A percentile compares a stretch with the other conserved stretches of the same genome.
These are phyloP conservation scores for Pythium pectinolyticum DNA, from an alignment of 352 stramenopile genomes.

Conservation along the genomic window DNA sequence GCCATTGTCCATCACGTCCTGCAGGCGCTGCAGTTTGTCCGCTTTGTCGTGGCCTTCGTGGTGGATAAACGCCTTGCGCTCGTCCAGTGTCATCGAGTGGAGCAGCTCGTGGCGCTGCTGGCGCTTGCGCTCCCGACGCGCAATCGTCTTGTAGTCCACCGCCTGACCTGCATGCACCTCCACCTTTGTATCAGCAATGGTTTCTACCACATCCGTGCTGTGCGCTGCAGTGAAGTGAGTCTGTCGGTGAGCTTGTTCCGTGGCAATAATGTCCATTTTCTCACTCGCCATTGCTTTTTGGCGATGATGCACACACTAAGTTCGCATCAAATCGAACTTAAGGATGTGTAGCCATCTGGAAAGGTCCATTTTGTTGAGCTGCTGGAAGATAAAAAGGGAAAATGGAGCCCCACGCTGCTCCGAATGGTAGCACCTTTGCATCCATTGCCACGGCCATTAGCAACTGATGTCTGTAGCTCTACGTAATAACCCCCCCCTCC, in stretches of 20 bases:
- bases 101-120: constrained; percentile 54
- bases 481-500: no score
- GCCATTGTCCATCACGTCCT: constrained; percentile 24
- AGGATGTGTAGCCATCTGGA: constrained; percentile 8
- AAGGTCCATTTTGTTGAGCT: no score
- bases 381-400: no score
- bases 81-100: constrained; percentile 61
- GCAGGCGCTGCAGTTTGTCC: constrained; percentile 33
- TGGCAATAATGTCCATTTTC: not conserved
- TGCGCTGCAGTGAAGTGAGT: no score
- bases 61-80: constrained; percentile 48
- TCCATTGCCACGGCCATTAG: not conserved
- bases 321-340: constrained; percentile 14
- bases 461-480: no score
- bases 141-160: constrained; percentile 23
- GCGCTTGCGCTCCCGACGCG: constrained; percentile 41
- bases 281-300: constrained; percentile 11
- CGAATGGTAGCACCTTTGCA: no score
- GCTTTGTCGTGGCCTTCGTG: constrained; percentile 42
- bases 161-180: no score
- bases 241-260: no score
- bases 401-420: no score
- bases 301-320: not conserved
- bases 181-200: no score
- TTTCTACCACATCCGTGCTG: no score